These are phyloP conservation scores for Talaromyces amestolkiae DNA, from an alignment of 2,329 filamentous ascomycete genomes.

Conservation along the genomic window DNA sequence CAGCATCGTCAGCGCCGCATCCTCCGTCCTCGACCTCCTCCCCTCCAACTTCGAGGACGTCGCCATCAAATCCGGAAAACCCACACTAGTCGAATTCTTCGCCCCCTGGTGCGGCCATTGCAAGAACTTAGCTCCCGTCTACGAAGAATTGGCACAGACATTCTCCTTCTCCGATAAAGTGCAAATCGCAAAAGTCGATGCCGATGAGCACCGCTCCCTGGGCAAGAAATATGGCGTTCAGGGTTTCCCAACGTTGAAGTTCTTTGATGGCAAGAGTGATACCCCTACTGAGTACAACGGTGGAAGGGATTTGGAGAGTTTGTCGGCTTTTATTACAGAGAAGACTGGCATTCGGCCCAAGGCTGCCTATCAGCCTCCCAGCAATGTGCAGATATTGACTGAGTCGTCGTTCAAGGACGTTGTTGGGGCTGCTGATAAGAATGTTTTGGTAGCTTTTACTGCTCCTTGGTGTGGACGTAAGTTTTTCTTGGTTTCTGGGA, in stretches of 20 bases:
- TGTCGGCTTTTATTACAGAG: conserved; percentile 75
- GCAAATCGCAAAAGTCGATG: conserved; percentile 92
- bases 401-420: conserved; percentile 74
- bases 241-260: conserved; percentile 97
- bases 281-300: conserved; percentile 81
- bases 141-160: conserved; percentile 78
- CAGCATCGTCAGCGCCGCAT: conserved; percentile 56
- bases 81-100: conserved; percentile 96
- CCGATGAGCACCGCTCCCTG: conserved; percentile 79
- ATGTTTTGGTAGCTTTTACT: conserved; percentile 93
- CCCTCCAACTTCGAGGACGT: conserved; percentile 89
- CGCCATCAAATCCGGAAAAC: conserved; percentile 87
- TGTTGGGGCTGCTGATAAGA: conserved; percentile 77
- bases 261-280: conserved; percentile 92
- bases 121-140: conserved; percentile 93
- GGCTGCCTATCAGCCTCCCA: conserved; percentile 61
- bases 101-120: conserved; percentile 99
- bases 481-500: conserved; percentile 33
- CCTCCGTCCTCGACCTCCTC: conserved; percentile 84
- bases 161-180: conserved; percentile 76
- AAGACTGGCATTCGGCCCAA: conserved; percentile 83
- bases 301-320: conserved; percentile 81
- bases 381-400: conserved; percentile 74
- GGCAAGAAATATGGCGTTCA: conserved; percentile 84
- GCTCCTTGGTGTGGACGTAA: conserved; percentile 97